Percentiles rank a stretch among this genome's conserved stretches.
Evolutionary conservation across 1,139 yeast genomes (phyloP).

Genomic region (Tardiomyces digboiensis): DNA sequence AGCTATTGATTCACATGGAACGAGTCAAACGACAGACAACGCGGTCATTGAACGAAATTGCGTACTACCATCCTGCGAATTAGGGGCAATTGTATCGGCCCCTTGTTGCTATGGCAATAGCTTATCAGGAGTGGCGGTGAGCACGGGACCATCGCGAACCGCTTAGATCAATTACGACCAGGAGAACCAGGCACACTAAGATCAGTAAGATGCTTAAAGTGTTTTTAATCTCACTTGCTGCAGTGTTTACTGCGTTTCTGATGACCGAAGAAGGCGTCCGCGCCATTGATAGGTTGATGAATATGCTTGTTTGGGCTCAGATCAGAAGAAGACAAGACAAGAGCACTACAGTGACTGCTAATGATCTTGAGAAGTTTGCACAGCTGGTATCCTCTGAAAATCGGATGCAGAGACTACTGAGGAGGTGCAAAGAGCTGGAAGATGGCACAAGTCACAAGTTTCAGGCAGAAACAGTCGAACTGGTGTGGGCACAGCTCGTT

Average conservation of each 20-base stretch:
- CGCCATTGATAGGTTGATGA: background rate
- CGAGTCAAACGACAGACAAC: no score
- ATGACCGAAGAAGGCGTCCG: background rate
- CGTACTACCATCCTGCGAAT: no score
- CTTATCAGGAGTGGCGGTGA: background rate
- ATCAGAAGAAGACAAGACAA: no score
- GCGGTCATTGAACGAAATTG: no score
- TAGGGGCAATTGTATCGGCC: background rate
- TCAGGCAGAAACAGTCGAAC: background rate
- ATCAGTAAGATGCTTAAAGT: background rate
- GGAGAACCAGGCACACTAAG: background rate
- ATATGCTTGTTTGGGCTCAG: background rate
- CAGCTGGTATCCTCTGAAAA: background rate
- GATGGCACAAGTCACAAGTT: no score
- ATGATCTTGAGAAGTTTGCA: background rate
- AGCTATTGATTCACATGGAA: no score
- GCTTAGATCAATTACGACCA: no score
- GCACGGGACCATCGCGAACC: conserved; percentile 1
- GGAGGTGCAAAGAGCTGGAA: no score
- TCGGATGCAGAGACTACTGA: background rate
- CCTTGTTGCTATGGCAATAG: background rate
- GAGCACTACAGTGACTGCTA: background rate
- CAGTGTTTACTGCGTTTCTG: background rate
- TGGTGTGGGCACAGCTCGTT: background rate
- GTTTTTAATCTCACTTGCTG: background rate